phyloP scores from a whole-genome alignment of 495 filamentous ascomycete genomes.

The Jackrogersella multiformis region DNA sequence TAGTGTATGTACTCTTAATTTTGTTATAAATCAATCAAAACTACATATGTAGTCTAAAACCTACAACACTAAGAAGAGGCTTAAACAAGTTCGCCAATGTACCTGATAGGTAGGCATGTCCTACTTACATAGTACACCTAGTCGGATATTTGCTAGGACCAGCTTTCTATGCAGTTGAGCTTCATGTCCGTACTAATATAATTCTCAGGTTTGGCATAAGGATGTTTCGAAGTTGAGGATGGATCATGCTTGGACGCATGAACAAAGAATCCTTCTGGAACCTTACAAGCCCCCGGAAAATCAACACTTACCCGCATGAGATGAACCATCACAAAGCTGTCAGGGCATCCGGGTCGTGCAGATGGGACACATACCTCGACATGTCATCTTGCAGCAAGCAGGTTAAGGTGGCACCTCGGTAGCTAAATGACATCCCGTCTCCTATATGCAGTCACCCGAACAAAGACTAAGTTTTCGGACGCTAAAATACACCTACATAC shows the following conservation, averaged over 20 bases:
- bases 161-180: conserved; percentile 6
- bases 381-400: conserved; percentile 6
- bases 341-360: conserved; percentile 9
- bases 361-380: conserved; percentile 15
- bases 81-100: background rate
- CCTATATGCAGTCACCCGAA: background rate
- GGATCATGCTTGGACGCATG: conserved; percentile 32
- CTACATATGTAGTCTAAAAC: background rate
- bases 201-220: conserved; percentile 15
- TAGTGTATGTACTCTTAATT: background rate
- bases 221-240: conserved; percentile 15
- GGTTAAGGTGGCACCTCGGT: background rate
- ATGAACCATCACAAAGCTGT: conserved; percentile 10
- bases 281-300: conserved; percentile 14
- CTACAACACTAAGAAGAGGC: background rate
- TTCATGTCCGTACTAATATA: conserved; percentile 15
- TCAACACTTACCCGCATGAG: background rate
- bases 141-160: conserved; percentile 19
- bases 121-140: too few relatives aligned
- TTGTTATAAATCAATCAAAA: conserved; percentile 5
- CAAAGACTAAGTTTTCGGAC: too few relatives aligned
- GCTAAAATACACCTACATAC: too few relatives aligned
- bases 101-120: conserved; percentile 5
- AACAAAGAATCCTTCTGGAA: conserved; percentile 37
- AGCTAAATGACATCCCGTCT: background rate